Evolutionary conservation across 805 yeast species (phyloP).

Genomic region (Metschnikowia noctiluminum): DNA sequence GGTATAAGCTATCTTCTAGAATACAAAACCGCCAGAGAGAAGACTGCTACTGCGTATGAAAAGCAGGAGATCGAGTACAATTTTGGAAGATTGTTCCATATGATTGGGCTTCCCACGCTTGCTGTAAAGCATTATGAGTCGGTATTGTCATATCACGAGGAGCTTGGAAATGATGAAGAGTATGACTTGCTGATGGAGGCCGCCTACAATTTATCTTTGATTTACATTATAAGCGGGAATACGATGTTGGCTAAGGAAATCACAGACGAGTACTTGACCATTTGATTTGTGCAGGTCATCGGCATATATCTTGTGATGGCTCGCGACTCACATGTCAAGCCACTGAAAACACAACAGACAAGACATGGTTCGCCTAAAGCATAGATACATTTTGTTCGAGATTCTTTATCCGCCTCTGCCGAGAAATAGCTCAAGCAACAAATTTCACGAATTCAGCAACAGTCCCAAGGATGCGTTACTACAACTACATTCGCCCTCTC

Average conservation of each 20-base stretch:
- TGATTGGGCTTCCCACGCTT: conserved; percentile 68
- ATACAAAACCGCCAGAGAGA: conserved; percentile 54
- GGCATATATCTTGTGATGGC: neutral
- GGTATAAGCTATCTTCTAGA: conserved; percentile 77
- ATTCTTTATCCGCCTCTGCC: conserved; percentile 56
- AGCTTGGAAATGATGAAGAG: conserved; percentile 36
- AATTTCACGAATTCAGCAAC: conserved; percentile 21
- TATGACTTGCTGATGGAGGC: conserved; percentile 71
- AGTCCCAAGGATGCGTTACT: conserved; percentile 40
- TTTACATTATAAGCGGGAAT: conserved; percentile 77
- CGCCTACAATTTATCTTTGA: conserved; percentile 77
- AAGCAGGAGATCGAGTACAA: conserved; percentile 79
- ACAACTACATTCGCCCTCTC: conserved; percentile 50
- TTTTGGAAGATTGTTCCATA: conserved; percentile 79
- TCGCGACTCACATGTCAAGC: neutral
- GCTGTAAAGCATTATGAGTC: conserved; percentile 74
- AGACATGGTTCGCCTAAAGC: conserved; percentile 84
- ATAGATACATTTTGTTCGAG: conserved; percentile 81
- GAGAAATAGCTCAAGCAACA: conserved; percentile 12
- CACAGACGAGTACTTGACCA: conserved; percentile 61
- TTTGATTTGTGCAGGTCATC: conserved; percentile 25
- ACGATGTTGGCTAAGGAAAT: conserved; percentile 57
- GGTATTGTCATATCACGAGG: conserved; percentile 48
- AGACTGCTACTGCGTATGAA: conserved; percentile 43
- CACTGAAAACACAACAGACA: neutral